Base-by-base conservation (phyloP, 2,329 filamentous ascomycete species). In the Fusarium denticulatum region DNA sequence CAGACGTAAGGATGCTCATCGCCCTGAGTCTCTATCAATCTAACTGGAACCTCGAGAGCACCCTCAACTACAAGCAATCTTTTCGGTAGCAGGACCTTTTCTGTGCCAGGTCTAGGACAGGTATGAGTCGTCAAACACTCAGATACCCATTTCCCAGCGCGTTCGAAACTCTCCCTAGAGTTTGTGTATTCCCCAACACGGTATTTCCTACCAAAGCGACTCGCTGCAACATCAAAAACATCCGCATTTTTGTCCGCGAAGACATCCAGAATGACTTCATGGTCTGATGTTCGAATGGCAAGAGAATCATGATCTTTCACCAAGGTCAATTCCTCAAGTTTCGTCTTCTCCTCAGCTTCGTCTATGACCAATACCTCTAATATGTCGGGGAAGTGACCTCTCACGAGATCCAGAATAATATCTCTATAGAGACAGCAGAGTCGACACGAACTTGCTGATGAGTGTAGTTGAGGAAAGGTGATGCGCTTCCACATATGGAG, bases 1-100 rank as follows among this genome's bases (percentile, higher is more conserved):
- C 58, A 43, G 20, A 61, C 47, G 15, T 61, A 61, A n/a, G 47
- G 58, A 7, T 37, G 18, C 28, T 61, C 58, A n/a, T 43, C 12
- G 4, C 58, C 58, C 28, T 11, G 15, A 3, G 37, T 45, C 16
- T 61, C 58, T 24, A 55, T 22, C 20, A 61, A 20, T 3, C 30
- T 34, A 1, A 55, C 26, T 10, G 47, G 15, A 7, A 9, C 37
- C 1, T 22, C 12, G 7, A 4, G 7, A 24, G 20, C 4, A 5
- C 47, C 58, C 7, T 55, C 28, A 45, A 61, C 47, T 2, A 3
- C 3, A 37, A 61, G 15, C 20, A 61, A 4, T 20, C 58, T 55
- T 7, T 61, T 55, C 1, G 58, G 58, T 9, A 61, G n/a, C 13
- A 20, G 5, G 6, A 42, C 46, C 3, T 9, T 16, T 36, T 37